phyloP scores from a whole-genome alignment of 108 stramenopile species.

The Schizochytrium sp. region DNA sequence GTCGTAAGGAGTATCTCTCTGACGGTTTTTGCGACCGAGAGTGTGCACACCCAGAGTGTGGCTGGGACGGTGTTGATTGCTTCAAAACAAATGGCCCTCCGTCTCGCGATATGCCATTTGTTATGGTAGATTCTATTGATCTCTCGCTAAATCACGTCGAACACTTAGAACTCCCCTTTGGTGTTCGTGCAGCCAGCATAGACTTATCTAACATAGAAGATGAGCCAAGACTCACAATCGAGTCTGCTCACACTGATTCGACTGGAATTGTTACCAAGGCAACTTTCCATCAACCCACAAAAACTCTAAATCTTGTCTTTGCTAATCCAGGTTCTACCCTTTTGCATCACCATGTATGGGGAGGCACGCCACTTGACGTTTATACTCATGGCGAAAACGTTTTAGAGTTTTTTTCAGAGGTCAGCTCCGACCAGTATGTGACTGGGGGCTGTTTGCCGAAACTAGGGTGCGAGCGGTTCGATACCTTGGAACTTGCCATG shows the following conservation, averaged over 20 bases:
- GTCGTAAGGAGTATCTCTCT: constrained; percentile 65
- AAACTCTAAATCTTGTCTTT: constrained; percentile 23
- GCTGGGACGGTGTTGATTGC: constrained; percentile 72
- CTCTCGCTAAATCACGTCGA: neutral
- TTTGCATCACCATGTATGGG: constrained; percentile 1
- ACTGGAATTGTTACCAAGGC: neutral
- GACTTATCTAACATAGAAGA: constrained; percentile 5
- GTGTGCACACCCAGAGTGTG: constrained; percentile 66
- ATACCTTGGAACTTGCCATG: constrained; percentile 18
- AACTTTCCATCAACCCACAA: neutral
- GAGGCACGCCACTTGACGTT: neutral
- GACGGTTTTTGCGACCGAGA: constrained; percentile 71
- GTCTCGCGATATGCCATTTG: neutral
- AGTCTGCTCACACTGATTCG: neutral
- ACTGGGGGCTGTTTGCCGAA: neutral
- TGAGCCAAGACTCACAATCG: neutral
- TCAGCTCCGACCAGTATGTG: neutral
- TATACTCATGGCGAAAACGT: neutral
- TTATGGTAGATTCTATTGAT: neutral
- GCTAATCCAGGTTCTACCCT: neutral
- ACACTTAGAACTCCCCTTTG: constrained; percentile 1
- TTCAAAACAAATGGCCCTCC: constrained; percentile 13
- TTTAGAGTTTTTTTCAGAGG: neutral
- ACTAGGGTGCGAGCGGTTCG: neutral
- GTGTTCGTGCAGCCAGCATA: constrained; percentile 24